Evolutionary conservation across 768 basidiomycete genomes (phyloP), one percentile per base, ranked within the genome.

Genomic region (Rhodocollybia butyracea): DNA sequence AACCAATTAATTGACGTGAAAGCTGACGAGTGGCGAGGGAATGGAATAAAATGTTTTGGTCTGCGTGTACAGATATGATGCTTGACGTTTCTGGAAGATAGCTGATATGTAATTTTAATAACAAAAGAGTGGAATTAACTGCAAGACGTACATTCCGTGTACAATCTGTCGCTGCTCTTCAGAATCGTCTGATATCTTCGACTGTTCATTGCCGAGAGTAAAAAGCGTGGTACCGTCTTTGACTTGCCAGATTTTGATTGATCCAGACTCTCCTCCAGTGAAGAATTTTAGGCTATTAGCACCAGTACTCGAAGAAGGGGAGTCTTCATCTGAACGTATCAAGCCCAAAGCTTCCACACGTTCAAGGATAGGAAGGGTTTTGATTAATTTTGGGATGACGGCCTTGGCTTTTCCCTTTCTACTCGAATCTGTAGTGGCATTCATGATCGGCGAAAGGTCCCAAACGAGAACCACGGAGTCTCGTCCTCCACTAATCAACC

Each of bases 41-140:
- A 69, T 94, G 86, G 72, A 93, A 93, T 45, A 94, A 78, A 61
- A 99, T 95, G 61, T 98, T 99, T 71, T 98, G 97, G 69, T 99
- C 96, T 22, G 91, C 94, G 67, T 96, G 95, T 15, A 94, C 75
- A 15, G 94, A 91, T 21, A 94, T 77, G 13, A 98, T 69, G 1
- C 81, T 80, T 8, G 85, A 84, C 8, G 73, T 76, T 2, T 78
- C 69, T 0, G 85, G 81, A 45, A 89, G 71, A 69, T 93, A 91
- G 43, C 94, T 96, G 53, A 43, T 30, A 63, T 52, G 65, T 66
- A 59, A 34, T 59, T 47, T 56, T 22, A 51, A 46, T 59, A 26
- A 52, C 38, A 57, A 6, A 47, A 24, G 46, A 47, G 45, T 24
- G 41, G 27, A 29, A 41, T 52, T 22, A 51, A n/a, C 19, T 38